Conservation (phyloP, 371 early-diverging fungal genomes). For the Zopfochytrium polystomum region DNA sequence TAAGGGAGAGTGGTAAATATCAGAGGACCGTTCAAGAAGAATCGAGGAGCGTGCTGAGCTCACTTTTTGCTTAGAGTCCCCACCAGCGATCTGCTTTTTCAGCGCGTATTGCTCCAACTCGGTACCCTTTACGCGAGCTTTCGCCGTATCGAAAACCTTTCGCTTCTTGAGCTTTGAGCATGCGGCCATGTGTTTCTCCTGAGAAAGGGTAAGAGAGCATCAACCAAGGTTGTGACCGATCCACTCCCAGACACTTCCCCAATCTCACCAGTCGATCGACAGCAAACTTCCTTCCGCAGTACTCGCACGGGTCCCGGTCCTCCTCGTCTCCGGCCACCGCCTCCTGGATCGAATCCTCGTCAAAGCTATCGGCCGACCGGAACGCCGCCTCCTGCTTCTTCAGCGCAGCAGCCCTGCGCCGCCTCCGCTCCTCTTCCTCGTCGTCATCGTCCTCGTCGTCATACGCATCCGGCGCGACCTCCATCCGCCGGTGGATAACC, state of each 20-base stretch:
- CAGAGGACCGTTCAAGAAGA: not conserved
- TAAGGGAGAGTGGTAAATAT: not conserved
- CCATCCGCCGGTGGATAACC: too few relatives aligned
- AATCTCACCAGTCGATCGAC: constrained; percentile 6
- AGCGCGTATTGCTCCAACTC: constrained; percentile 46
- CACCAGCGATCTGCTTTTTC: constrained; percentile 13
- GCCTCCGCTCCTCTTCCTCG: too few relatives aligned
- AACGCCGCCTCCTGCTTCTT: too few relatives aligned
- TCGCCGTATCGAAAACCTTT: constrained; percentile 44
- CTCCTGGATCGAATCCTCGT: not conserved
- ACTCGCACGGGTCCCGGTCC: not conserved
- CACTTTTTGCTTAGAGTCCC: not conserved
- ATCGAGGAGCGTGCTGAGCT: too few relatives aligned
- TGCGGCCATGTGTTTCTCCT: constrained; percentile 43
- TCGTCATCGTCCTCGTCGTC: too few relatives aligned
- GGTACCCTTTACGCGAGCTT: constrained; percentile 46
- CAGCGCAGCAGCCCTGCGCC: too few relatives aligned
- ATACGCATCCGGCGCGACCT: too few relatives aligned
- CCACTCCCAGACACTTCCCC: too few relatives aligned
- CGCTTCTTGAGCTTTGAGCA: constrained; percentile 42
- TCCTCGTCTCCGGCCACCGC: not conserved
- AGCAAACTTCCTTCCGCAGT: constrained; percentile 8
- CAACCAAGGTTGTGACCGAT: too few relatives aligned
- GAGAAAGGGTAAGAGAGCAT: constrained; percentile 1
- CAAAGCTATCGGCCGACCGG: too few relatives aligned